Conservation (phyloP, 2,329 filamentous ascomycete genomes). For the Aspergillus costaricaensis region DNA sequence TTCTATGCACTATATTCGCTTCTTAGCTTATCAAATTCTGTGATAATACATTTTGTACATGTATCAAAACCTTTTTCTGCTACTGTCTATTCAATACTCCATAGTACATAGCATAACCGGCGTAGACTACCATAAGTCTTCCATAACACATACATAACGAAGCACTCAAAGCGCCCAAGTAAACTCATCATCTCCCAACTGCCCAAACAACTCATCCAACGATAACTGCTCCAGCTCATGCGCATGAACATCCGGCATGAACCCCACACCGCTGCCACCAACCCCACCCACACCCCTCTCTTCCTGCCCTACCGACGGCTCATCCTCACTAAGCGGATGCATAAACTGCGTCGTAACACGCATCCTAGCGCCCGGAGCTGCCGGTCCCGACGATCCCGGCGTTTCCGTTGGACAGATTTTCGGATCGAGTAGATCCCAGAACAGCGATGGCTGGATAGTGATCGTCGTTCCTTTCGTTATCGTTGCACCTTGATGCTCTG, state of each 20-base stretch:
- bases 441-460: not conserved
- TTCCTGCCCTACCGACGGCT: not conserved
- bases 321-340: not conserved
- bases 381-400: not conserved
- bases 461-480: not conserved
- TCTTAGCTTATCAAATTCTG: not conserved
- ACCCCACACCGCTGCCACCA: too few relatives aligned
- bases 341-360: not conserved
- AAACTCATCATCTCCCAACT: not conserved
- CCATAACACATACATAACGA: too few relatives aligned
- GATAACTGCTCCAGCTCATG: not conserved
- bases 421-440: constrained; percentile 10
- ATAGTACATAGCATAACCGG: not conserved
- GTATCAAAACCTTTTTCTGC: not conserved
- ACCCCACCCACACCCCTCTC: too few relatives aligned
- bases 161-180: not conserved
- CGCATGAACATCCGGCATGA: too few relatives aligned
- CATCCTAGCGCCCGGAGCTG: not conserved
- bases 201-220: not conserved
- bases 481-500: not conserved
- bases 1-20: not conserved
- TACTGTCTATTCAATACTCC: too few relatives aligned
- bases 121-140: too few relatives aligned
- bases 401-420: not conserved
- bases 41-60: not conserved